Conservation (phyloP, 345 rosid species). For the Bretschneidera sinensis region DNA sequence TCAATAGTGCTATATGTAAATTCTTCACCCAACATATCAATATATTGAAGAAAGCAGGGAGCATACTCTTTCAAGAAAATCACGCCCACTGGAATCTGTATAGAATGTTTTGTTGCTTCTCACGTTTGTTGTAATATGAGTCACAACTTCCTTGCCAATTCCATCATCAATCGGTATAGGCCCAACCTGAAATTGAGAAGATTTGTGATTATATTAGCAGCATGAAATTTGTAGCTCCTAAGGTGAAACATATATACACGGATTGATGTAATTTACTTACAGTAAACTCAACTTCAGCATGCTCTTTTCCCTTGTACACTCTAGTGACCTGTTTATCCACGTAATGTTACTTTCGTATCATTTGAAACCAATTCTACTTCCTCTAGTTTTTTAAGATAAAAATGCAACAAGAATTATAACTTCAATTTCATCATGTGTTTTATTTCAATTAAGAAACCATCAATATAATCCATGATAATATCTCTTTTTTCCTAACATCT, state of each 20-base stretch:
- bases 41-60: conserved; percentile 6
- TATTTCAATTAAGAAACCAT: no score
- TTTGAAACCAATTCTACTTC: no score
- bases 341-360: not conserved
- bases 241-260: not conserved
- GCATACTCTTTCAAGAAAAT: conserved; percentile 56
- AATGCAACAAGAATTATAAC: no score
- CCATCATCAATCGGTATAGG: conserved; percentile 63
- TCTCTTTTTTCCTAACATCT: no score
- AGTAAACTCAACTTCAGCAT: conserved; percentile 89
- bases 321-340: conserved; percentile 58
- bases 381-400: no score
- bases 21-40: not conserved
- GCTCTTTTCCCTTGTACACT: conserved; percentile 78
- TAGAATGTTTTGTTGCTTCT: conserved; percentile 51
- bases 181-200: conserved; percentile 43
- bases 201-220: conserved; percentile 1
- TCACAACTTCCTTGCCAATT: conserved; percentile 56
- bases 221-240: conserved; percentile 1
- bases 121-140: conserved; percentile 41
- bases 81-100: conserved; percentile 69
- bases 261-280: conserved; percentile 37
- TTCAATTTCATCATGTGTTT: no score
- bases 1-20: not conserved
- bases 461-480: no score